Percentiles rank a stretch among this genome's conserved stretches.
Conservation (phyloP, 176 grass and related monocot species). For the Microstegium vimineum region DNA sequence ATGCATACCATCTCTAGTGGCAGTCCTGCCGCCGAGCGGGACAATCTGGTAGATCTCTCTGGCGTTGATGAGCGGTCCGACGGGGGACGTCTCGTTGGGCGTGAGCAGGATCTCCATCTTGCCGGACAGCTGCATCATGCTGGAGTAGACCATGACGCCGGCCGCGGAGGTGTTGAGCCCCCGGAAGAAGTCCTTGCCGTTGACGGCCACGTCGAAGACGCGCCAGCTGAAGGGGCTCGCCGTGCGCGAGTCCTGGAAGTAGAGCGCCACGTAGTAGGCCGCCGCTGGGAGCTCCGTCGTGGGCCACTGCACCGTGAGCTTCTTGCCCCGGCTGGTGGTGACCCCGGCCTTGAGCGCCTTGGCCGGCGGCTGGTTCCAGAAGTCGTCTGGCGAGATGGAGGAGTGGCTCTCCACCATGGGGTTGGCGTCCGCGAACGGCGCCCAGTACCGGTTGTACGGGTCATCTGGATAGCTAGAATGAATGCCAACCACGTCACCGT, state of each 20-base stretch:
- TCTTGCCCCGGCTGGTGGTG: conserved; percentile 80
- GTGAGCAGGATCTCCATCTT: conserved; percentile 64
- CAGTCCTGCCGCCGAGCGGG: conserved; percentile 57
- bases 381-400: conserved; percentile 46
- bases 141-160: conserved; percentile 78
- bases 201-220: conserved; percentile 64
- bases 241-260: conserved; percentile 86
- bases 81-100: conserved; percentile 47
- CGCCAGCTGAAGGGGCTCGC: conserved; percentile 89
- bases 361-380: conserved; percentile 83
- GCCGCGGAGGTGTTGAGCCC: conserved; percentile 69
- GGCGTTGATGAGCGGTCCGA: conserved; percentile 85
- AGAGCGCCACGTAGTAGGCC: conserved; percentile 83
- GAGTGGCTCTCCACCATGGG: conserved; percentile 71
- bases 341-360: conserved; percentile 55
- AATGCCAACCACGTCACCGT: conserved; percentile 19
- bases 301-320: conserved; percentile 70
- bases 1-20: conserved; percentile 79
- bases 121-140: conserved; percentile 53
- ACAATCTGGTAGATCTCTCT: conserved; percentile 82
- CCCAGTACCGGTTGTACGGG: conserved; percentile 91
- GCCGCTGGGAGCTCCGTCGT: conserved; percentile 40
- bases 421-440: conserved; percentile 62
- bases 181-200: conserved; percentile 63
- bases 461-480: conserved; percentile 99